Percentiles rank a stretch among this genome's conserved stretches.
Evolutionary conservation across 1,284 basidiomycete genomes (phyloP).

Genomic region (Microbotryum scabiosae): DNA sequence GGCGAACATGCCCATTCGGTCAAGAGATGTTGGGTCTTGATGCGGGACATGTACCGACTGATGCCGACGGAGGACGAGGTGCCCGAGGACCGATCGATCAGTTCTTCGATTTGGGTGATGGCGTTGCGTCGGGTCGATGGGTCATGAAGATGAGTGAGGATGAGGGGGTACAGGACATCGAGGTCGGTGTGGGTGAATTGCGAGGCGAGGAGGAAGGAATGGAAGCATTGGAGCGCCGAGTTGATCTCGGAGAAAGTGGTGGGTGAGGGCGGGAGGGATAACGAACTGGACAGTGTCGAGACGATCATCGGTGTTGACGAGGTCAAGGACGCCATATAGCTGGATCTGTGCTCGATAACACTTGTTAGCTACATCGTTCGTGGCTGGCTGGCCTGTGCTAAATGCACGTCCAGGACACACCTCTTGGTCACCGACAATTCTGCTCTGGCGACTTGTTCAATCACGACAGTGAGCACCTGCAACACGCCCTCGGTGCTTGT

Average conservation of each 20-base stretch:
- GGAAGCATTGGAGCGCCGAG: slow-evolving; percentile 21
- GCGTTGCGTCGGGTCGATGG: slow-evolving; percentile 22
- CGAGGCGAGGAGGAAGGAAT: slow-evolving; percentile 25
- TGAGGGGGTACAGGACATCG: slow-evolving; percentile 29
- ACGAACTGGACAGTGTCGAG: slow-evolving; percentile 25
- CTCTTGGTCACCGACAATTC: slow-evolving; percentile 32
- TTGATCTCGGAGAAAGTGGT: slow-evolving; percentile 8
- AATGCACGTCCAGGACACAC: slow-evolving; percentile 10
- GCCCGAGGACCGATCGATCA: slow-evolving; percentile 26
- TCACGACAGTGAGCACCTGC: slow-evolving; percentile 31
- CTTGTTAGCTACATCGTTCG: slow-evolving; percentile 22
- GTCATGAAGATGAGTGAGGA: slow-evolving; percentile 22
- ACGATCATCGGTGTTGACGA: slow-evolving; percentile 25
- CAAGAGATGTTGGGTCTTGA: slow-evolving; percentile 5
- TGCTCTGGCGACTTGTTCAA: slow-evolving; percentile 34
- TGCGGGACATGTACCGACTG: slow-evolving; percentile 29
- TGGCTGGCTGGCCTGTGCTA: slow-evolving; percentile 4
- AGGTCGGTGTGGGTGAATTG: slow-evolving; percentile 25
- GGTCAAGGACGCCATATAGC: slow-evolving; percentile 26
- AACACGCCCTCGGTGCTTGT: slow-evolving; percentile 26
- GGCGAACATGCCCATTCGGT: slow-evolving; percentile 1
- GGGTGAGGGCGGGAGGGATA: slow-evolving; percentile 4
- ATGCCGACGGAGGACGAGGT: slow-evolving; percentile 15
- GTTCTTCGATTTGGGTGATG: slow-evolving; percentile 31
- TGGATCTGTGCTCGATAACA: slow-evolving; percentile 12